These are phyloP conservation scores for Heterobasidion parviporum DNA, from an alignment of 1,284 basidiomycete species.

Conservation along the genomic window DNA sequence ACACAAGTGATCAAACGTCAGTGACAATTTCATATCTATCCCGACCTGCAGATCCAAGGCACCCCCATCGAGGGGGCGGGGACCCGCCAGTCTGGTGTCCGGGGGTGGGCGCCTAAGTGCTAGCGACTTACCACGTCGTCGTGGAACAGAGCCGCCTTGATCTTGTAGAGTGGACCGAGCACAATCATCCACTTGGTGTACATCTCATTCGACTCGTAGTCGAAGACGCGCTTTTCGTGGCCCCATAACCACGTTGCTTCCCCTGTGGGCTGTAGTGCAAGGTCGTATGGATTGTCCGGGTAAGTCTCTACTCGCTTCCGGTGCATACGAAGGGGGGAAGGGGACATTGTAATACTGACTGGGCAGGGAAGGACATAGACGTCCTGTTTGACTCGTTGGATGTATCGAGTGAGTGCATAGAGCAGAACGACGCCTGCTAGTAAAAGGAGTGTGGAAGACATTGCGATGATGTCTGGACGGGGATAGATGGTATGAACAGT, in stretches of 20 bases:
- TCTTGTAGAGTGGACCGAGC: constrained; percentile 27
- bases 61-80: no score
- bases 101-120: no score
- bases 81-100: no score
- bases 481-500: neutral
- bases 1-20: neutral
- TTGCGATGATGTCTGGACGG: neutral
- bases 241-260: constrained; percentile 26
- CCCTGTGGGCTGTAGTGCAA: constrained; percentile 11
- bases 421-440: neutral
- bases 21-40: neutral
- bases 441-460: neutral
- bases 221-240: constrained; percentile 28
- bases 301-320: no score
- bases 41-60: no score
- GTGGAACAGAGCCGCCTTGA: constrained; percentile 31
- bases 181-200: constrained; percentile 26
- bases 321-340: no score
- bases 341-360: neutral
- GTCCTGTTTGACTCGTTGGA: neutral
- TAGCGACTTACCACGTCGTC: constrained; percentile 24
- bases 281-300: neutral
- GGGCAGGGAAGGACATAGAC: neutral
- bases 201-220: constrained; percentile 25
- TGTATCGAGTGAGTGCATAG: neutral